These are phyloP conservation scores for Hygrophila difformis DNA, from an alignment of 257 asterid genomes.

Conservation along the genomic window DNA sequence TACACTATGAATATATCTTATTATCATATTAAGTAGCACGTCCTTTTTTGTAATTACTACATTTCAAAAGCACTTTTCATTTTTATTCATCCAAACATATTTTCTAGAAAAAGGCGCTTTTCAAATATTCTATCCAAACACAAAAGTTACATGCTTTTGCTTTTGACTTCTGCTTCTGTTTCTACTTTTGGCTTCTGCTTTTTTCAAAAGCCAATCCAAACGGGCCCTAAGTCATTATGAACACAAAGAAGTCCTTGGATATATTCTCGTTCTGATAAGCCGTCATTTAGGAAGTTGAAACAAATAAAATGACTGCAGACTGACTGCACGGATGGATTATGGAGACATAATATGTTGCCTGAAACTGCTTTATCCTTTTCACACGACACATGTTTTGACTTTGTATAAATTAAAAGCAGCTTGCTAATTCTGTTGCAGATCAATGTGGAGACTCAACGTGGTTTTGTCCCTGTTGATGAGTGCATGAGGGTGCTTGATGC, in stretches of 20 bases:
- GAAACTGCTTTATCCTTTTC: not conserved
- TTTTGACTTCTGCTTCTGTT: too few species aligned
- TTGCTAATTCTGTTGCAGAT: slow-evolving; percentile 33
- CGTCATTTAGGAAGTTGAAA: not conserved
- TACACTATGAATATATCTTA: too few species aligned
- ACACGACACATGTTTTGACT: not conserved
- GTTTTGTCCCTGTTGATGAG: slow-evolving; percentile 80
- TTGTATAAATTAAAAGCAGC: slow-evolving; percentile 1
- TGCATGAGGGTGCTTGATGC: slow-evolving; percentile 82
- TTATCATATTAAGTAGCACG: too few species aligned
- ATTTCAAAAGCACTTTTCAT: too few species aligned
- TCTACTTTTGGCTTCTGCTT: too few species aligned
- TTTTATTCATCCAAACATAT: too few species aligned
- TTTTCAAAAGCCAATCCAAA: too few species aligned
- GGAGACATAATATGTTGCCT: not conserved
- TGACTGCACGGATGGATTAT: not conserved
- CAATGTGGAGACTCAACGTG: slow-evolving; percentile 80
- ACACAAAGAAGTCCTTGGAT: slow-evolving; percentile 8
- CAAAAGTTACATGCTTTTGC: too few species aligned
- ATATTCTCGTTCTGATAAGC: not conserved
- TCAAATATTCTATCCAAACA: too few species aligned
- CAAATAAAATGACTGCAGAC: not conserved
- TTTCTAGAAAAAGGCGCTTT: too few species aligned
- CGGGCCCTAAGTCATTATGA: too few species aligned
- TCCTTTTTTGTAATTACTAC: too few species aligned